Evolutionary conservation across 306 rosid genomes (phyloP), one percentile per base, ranked within the genome.

Genomic region (Acacia confusa): DNA sequence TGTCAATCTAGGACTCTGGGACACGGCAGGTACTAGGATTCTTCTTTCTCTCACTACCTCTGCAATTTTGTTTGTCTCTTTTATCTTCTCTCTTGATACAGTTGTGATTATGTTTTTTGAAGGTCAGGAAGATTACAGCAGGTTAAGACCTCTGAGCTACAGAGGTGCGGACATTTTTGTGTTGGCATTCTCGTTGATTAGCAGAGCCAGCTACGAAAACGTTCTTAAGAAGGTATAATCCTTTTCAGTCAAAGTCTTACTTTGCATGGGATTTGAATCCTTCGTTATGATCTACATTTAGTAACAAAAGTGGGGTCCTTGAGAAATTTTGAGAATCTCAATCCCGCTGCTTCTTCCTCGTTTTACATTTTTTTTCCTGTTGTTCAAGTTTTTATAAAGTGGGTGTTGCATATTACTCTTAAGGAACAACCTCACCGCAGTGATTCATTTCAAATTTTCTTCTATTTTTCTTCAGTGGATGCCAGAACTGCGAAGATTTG

Each of bases 61-160:
- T 27, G 38, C 41, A 32, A 52, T 78, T 43, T 25, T 40, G 40
- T 76, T 30, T 36, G 38, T 38, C 55, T 64, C 47, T 57, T 63
- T 4, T 13, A 24, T 68, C 55, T 53, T 72, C 69, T 66, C 7
- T 65, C 68, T 78, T 78, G 28, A 48, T 41, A 12, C 75, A 43
- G 12, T 76, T 53, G 86, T 63, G 72, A 34, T 45, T 73, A 38
- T 84, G 61, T 80, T 79, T 72, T 76, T 80, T 84, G 53, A 86
- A 96, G 99, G 99, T 6, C 99, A 95, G 80, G 99, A 95, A 88
- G 99, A 95, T 81, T 95, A 95, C 61, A 95, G 99, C 81, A 95
- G 99, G 84, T 85, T 95, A 87, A 93, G 99, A 88, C 99, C 99
- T 82, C 87, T 95, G 86, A 95, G 99, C 69, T 95, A 95, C 28